These are phyloP conservation scores for Rhodotorula sp. DNA, from an alignment of 1,284 basidiomycete genomes.

Conservation along the genomic window DNA sequence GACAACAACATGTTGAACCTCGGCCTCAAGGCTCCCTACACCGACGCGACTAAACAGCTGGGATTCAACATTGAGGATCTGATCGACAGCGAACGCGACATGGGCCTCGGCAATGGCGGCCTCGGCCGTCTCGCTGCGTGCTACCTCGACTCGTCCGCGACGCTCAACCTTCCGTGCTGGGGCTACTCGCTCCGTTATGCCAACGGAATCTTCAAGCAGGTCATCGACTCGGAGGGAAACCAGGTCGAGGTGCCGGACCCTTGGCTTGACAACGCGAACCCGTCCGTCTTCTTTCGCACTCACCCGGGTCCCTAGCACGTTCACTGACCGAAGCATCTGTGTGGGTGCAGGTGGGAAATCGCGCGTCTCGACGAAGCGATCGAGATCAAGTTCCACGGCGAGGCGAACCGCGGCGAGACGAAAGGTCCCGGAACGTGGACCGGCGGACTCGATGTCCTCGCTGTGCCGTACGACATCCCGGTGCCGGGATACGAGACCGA, in stretches of 20 bases:
- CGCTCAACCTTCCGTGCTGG: conserved; percentile 23
- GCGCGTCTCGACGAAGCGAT: conserved; percentile 76
- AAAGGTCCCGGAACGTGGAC: conserved; percentile 68
- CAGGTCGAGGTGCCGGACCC: conserved; percentile 48
- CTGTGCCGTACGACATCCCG: conserved; percentile 72
- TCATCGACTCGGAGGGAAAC: conserved; percentile 80
- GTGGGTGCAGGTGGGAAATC: conserved; percentile 63
- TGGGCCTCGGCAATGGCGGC: conserved; percentile 76
- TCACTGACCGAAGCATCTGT: too few species aligned
- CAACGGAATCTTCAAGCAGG: conserved; percentile 76
- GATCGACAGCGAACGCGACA: conserved; percentile 76
- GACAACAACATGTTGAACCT: conserved; percentile 88
- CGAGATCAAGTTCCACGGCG: conserved; percentile 76
- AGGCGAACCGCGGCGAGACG: conserved; percentile 66
- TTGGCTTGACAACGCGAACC: conserved; percentile 54
- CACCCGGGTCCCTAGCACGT: too few species aligned
- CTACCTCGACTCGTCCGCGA: conserved; percentile 55
- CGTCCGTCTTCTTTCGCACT: conserved; percentile 16
- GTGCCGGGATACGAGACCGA: conserved; percentile 66
- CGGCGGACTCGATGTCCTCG: conserved; percentile 83
- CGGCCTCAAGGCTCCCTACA: conserved; percentile 71
- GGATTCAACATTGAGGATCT: conserved; percentile 60
- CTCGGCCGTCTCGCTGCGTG: conserved; percentile 68
- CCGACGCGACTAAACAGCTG: conserved; percentile 65
- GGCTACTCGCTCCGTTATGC: conserved; percentile 22